These are phyloP conservation scores for Elsinoe ampelina DNA, from an alignment of 2,329 filamentous ascomycete species.

Conservation along the genomic window DNA sequence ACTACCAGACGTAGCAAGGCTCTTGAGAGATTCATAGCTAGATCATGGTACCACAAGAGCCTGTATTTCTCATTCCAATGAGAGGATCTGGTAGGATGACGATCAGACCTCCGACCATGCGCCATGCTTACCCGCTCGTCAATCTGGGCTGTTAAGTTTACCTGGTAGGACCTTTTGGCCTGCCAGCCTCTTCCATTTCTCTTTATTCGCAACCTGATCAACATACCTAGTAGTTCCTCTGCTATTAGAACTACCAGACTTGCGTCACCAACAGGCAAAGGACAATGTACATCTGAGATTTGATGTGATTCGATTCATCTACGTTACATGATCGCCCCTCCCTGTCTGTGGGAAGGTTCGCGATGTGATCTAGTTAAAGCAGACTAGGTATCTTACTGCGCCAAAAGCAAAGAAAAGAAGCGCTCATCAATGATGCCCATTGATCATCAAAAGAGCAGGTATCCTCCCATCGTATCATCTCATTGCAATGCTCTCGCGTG, in stretches of 20 bases:
- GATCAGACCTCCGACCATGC: too few species aligned
- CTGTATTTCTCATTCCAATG: too few species aligned
- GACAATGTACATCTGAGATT: neutral
- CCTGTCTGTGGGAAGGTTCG: neutral
- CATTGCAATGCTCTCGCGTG: neutral
- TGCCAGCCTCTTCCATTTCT: too few species aligned
- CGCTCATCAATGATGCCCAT: neutral
- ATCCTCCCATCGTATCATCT: neutral
- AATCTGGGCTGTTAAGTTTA: too few species aligned
- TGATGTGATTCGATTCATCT: neutral
- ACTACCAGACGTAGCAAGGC: too few species aligned
- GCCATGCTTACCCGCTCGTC: too few species aligned
- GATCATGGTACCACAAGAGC: too few species aligned
- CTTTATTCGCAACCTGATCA: too few species aligned
- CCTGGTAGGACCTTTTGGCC: too few species aligned
- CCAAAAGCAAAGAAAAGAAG: slow-evolving; percentile 3
- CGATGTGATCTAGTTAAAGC: slow-evolving; percentile 3
- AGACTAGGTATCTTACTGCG: slow-evolving; percentile 2
- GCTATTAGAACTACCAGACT: neutral
- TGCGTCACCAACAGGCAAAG: neutral
- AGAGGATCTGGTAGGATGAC: too few species aligned
- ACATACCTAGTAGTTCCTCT: too few species aligned
- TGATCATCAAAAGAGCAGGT: neutral
- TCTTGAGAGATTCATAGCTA: too few species aligned
- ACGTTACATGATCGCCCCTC: neutral